Base-by-base conservation (phyloP, 139 green algal species). In the Dunaliella sp. region DNA sequence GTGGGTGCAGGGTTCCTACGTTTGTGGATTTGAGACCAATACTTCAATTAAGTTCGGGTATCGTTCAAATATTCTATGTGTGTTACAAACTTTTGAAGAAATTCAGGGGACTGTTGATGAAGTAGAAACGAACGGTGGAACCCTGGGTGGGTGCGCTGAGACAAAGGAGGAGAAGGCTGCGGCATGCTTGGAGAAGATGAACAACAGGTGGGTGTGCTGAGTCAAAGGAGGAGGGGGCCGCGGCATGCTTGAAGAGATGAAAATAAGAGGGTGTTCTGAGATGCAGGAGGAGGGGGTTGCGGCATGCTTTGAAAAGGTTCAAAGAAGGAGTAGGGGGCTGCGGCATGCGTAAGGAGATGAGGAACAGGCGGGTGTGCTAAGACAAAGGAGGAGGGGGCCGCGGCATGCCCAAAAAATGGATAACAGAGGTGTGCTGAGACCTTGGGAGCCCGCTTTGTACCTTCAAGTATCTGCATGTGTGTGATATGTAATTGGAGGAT, bases 281-380 rank as follows among this genome's bases (percentile, higher is more conserved):
- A 65, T 16, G 7, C 7, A 7, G 48, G 48, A 65, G 48, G 48
- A 65, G 48, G 16, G 16, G 48, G 7, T 65, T 7, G 48, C 48
- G 16, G 84, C 89, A 38, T 99, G 97, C 86, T 82, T 99, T 0
- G 26, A 58, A 1, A 36, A 91, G 25, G 98, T 99, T n/a, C n/a
- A n/a, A n/a, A n/a, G n/a, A n/a, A n/a, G n/a, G n/a, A n/a, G n/a
- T n/a, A n/a, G n/a, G n/a, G n/a, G n/a, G n/a, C n/a, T n/a, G n/a
- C n/a, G n/a, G n/a, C n/a, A n/a, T n/a, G n/a, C n/a, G n/a, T n/a
- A n/a, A n/a, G n/a, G n/a, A n/a, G n/a, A n/a, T n/a, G n/a, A n/a
- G n/a, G 97, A 87, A 99, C 34, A 95, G 48, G 48, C 16, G 16
- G 48, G 48, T 26, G 48, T 16, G 7, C 7, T 65, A n/a, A 65